Conservation (phyloP, 2,329 filamentous ascomycete genomes). For the Apiospora kogelbergensis region DNA sequence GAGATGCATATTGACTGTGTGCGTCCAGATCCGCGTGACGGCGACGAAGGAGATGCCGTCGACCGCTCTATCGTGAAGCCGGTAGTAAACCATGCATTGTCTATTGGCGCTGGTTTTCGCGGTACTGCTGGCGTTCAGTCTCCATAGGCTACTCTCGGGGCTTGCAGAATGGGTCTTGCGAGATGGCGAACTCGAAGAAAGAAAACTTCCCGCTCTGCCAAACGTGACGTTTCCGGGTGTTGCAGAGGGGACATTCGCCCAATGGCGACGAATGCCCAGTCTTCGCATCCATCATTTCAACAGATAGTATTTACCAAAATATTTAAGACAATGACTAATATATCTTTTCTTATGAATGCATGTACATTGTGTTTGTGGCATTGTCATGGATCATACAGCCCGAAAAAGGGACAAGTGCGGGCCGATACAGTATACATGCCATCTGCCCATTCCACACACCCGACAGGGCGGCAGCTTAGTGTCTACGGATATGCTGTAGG, state of each 20-base stretch:
- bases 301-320: no score
- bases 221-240: constrained; percentile 58
- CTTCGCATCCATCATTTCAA: constrained; percentile 58
- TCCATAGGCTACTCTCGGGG: constrained; percentile 17
- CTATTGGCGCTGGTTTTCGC: not conserved
- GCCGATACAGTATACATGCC: no score
- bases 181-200: constrained; percentile 27
- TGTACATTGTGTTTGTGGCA: no score
- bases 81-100: not conserved
- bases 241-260: constrained; percentile 53
- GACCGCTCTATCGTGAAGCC: constrained; percentile 15
- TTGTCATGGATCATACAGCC: no score
- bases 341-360: no score
- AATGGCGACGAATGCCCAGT: constrained; percentile 57
- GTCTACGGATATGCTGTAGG: no score
- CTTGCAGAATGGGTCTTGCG: constrained; percentile 17
- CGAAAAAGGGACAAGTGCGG: no score
- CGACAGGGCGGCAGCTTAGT: no score
- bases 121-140: constrained; percentile 18
- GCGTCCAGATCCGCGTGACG: constrained; percentile 25
- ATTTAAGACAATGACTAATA: no score
- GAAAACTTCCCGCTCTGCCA: constrained; percentile 44
- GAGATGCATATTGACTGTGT: constrained; percentile 26
- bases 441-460: no score
- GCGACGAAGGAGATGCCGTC: constrained; percentile 13